Conservation (phyloP, 371 early-diverging fungal genomes). For the Chytridiales sp. region DNA sequence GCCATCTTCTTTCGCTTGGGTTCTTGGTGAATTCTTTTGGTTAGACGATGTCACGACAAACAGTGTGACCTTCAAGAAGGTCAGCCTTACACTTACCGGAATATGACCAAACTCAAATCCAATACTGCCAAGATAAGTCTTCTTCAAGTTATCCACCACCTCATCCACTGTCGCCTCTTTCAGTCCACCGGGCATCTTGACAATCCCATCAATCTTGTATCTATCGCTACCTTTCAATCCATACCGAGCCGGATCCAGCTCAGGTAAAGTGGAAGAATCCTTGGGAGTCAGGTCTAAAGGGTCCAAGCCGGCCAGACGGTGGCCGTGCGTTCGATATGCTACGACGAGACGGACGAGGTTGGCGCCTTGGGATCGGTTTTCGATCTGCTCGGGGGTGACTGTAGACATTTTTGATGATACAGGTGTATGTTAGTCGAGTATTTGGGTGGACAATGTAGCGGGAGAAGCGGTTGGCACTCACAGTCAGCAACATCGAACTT, state of each 20-base stretch:
- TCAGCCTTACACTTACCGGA: slow-evolving; percentile 53
- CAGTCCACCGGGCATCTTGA: slow-evolving; percentile 60
- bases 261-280: slow-evolving; percentile 62
- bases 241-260: slow-evolving; percentile 80
- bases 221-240: slow-evolving; percentile 56
- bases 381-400: slow-evolving; percentile 57
- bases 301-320: slow-evolving; percentile 81
- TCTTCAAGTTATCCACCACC: slow-evolving; percentile 69
- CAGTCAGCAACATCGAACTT: slow-evolving; percentile 71
- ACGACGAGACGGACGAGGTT: slow-evolving; percentile 81
- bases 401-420: not conserved
- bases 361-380: slow-evolving; percentile 79
- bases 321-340: slow-evolving; percentile 83
- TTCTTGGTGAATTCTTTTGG: slow-evolving; percentile 48
- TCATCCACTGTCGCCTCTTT: slow-evolving; percentile 64
- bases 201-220: slow-evolving; percentile 73
- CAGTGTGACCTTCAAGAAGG: not conserved
- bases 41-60: not conserved
- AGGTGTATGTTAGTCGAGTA: not conserved
- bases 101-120: slow-evolving; percentile 94
- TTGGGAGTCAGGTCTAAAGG: slow-evolving; percentile 74
- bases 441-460: not conserved
- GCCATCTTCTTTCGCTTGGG: slow-evolving; percentile 85
- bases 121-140: slow-evolving; percentile 81
- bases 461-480: slow-evolving; percentile 28